Evolutionary conservation across 257 asterid species (phyloP), one percentile per base, ranked within the genome.

Genomic region (Penstemon davidsonii): DNA sequence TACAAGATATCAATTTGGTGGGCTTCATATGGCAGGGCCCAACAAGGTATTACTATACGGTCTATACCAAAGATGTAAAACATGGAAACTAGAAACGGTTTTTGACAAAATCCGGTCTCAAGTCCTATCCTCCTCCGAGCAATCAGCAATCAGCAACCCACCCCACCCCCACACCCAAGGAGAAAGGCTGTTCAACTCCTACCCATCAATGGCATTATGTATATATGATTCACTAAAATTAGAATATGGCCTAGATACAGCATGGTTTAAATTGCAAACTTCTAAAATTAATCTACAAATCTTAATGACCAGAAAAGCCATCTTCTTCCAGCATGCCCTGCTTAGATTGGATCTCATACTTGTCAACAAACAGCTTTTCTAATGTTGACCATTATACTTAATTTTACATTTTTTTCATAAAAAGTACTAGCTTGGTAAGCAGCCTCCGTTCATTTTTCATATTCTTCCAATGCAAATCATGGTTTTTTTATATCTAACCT

Each of bases 221-320:
- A 57, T 13, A 57, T 33, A 64, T 41, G 45, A 58, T 64, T 51
- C 73, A 60, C 8, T 54, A 60, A 41, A 45, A 25, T 25, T 25
- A 25, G 33, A 25, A 25, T 1, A 25, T 25, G 33, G 33, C 33
- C 33, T 25, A 25, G 33, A 25, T 1, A 25, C 33, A 25, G 33
- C 33, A 25, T 25, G 33, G 1, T 25, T 65, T 8, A 54, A 42
- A 36, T 5, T 33, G 15, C 63, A 49, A 25, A 55, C 40, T 69
- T 41, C 64, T n/a, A 49, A 49, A 4, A 9, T 33, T 56, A 12
- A 59, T 57, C 51, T 55, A 63, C 37, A 54, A 7, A 55, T 44
- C 8, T 56, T 67, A 66, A 49, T 74, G 61, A 68, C 44, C 8
- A 67, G 60, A 25, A 25, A 25, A 1, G 1, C 33, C 33, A 25